Evolutionary conservation across 2,329 filamentous ascomycete species (phyloP), one percentile per base, ranked within the genome.

Genomic region (Xylariaceae sp.): DNA sequence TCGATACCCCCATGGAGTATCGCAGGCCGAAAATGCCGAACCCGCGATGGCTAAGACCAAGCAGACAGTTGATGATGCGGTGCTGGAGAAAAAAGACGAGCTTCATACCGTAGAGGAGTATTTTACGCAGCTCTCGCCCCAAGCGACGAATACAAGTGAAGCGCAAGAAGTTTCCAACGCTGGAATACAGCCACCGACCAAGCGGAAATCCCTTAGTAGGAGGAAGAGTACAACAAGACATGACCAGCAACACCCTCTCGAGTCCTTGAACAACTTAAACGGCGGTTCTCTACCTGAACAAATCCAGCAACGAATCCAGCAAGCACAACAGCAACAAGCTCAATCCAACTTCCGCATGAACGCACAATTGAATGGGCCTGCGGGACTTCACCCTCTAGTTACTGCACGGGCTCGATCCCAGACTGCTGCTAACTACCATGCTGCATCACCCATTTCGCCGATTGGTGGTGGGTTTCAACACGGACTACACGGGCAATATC

Each of bases 101-200:
- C 73, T 95, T n/a, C 88, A 93, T 60, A 95, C 88, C 4, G 90
- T 96, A 0, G 91, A 95, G 59, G 90, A 97, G 56, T 96, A 94
- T 68, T 92, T 97, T 62, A 86, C 87, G 5, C 88, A 83, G 39
- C 72, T 95, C 29, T 86, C 84, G 1, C 84, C 86, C 11, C n/a
- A n/a, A n/a, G 77, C 80, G 53, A 68, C 80, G 63, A 71, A 70
- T 61, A 66, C 68, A 40, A 55, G 49, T 23, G 71, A 82, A 12
- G 58, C 55, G 17, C 50, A 66, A 59, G 57, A 76, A 67, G 61
- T 68, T 61, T 48, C 61, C 50, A 51, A 52, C 42, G 17, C 58
- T 6, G 57, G 45, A 23, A 51, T 56, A 14, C 54, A 57, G 2
- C 43, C 57, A 4, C 44, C 59, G 17, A 42, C 58, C 37, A 71